phyloP scores from a whole-genome alignment of 1,139 yeast genomes.

The Geotrichum carabidarum region DNA sequence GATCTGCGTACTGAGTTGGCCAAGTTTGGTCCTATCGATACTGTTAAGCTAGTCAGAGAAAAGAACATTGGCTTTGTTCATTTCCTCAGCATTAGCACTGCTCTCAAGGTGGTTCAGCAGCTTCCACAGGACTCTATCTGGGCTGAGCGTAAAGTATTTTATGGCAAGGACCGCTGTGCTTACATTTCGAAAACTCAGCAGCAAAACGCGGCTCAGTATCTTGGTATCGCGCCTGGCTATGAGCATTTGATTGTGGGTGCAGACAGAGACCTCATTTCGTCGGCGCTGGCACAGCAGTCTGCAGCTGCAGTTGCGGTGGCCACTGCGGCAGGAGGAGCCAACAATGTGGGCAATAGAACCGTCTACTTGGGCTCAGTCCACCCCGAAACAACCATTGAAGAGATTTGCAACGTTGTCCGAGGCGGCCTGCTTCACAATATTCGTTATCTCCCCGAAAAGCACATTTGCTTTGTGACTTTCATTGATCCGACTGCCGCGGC shows the following conservation, averaged over 20 bases:
- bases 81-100: conserved; percentile 74
- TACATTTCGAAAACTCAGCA: conserved; percentile 89
- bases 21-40: conserved; percentile 77
- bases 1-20: conserved; percentile 61
- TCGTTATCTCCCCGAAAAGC: conserved; percentile 65
- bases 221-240: conserved; percentile 86
- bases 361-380: conserved; percentile 86
- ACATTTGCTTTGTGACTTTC: conserved; percentile 87
- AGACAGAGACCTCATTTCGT: conserved; percentile 56
- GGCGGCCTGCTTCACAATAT: conserved; percentile 77
- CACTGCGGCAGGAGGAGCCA: conserved; percentile 70
- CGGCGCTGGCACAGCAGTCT: conserved; percentile 56
- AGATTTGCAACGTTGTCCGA: conserved; percentile 86
- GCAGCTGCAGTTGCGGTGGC: conserved; percentile 74
- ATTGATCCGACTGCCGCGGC: conserved; percentile 91
- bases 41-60: conserved; percentile 64
- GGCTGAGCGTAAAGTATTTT: conserved; percentile 61
- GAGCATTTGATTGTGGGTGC: conserved; percentile 78
- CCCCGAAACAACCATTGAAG: conserved; percentile 80
- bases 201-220: conserved; percentile 92
- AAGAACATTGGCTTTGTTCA: conserved; percentile 77
- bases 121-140: conserved; percentile 52
- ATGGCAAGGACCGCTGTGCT: conserved; percentile 84
- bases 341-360: conserved; percentile 83
- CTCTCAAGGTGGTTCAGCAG: conserved; percentile 72